These are phyloP conservation scores for Stachybotrys chartarum DNA, from an alignment of 2,329 filamentous ascomycete species.

Conservation along the genomic window DNA sequence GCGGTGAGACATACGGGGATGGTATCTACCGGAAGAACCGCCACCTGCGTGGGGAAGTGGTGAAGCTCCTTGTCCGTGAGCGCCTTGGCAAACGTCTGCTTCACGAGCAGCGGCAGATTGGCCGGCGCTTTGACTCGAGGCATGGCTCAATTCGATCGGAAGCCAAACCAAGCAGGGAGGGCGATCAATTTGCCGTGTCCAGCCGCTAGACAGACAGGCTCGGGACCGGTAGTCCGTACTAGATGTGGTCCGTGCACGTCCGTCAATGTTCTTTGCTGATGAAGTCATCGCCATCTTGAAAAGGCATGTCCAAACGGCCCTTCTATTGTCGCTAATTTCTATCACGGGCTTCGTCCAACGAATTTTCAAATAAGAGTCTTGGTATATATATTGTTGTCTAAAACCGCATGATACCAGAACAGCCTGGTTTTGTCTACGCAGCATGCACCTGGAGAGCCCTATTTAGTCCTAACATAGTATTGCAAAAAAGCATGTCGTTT, in stretches of 20 bases:
- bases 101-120: slow-evolving; percentile 45
- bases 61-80: slow-evolving; percentile 39
- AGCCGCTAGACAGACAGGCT: no score
- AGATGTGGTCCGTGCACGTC: background rate
- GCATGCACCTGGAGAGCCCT: no score
- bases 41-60: slow-evolving; percentile 48
- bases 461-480: no score
- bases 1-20: slow-evolving; percentile 31
- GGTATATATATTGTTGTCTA: no score
- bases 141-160: background rate
- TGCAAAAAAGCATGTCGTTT: background rate
- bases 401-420: no score
- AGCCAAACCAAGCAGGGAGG: background rate
- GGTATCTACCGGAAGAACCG: slow-evolving; percentile 35
- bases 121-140: slow-evolving; percentile 31
- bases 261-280: background rate
- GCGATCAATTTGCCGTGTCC: background rate
- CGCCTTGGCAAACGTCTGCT: slow-evolving; percentile 40
- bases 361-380: no score
- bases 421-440: no score
- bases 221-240: no score
- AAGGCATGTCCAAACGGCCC: no score
- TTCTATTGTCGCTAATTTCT: no score
- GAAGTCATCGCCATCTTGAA: background rate
- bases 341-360: no score